Evolutionary conservation across 2,329 filamentous ascomycete genomes (phyloP), one percentile per base, ranked within the genome.

Genomic region (Trichoderma citrinoviride): DNA sequence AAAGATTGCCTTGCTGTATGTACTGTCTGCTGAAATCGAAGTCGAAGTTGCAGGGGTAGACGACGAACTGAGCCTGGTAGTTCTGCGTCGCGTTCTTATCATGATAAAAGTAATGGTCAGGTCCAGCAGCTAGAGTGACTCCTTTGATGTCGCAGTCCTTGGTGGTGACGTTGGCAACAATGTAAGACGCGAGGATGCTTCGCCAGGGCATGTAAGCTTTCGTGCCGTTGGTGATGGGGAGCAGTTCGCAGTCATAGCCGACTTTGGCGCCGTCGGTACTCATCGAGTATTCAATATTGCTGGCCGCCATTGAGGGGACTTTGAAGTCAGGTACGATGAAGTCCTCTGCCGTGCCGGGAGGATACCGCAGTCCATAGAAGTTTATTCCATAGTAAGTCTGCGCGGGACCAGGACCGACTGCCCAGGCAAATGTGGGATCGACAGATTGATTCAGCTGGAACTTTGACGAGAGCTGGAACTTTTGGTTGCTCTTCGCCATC

Each of bases 11-110:
- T 10, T 40, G 41, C 17, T 44, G 25, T 12, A 68, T 57, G 23
- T 67, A 69, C 1, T 67, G 41, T 6, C 27, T 67, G 61, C 67
- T 67, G 65, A 70, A 71, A 53, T 71, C 67, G 50, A 65, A 73
- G n/a, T 72, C 68, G 7, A 68, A 43, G 46, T 73, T 73, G 63
- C 72, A 73, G 2, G 68, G 71, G 33, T 73, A 73, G 8, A 67
- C 61, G 1, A 61, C 58, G 19, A 71, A 69, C 8, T 66, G 64
- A 8, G 68, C 71, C 58, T 73, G 71, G 46, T 70, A 73, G 14
- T 72, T 73, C 44, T 73, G 71, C 1, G 71, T 71, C 0, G 70
- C 70, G n/a, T 71, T 71, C 14, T 55, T 64, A 8, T 68, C 43
- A n/a, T 71, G 67, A 55, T 71, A 72, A 37, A 66, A 69, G 47